Base-by-base conservation (phyloP, 108 stramenopile genomes). In the Pseudonitzschia pungens region DNA sequence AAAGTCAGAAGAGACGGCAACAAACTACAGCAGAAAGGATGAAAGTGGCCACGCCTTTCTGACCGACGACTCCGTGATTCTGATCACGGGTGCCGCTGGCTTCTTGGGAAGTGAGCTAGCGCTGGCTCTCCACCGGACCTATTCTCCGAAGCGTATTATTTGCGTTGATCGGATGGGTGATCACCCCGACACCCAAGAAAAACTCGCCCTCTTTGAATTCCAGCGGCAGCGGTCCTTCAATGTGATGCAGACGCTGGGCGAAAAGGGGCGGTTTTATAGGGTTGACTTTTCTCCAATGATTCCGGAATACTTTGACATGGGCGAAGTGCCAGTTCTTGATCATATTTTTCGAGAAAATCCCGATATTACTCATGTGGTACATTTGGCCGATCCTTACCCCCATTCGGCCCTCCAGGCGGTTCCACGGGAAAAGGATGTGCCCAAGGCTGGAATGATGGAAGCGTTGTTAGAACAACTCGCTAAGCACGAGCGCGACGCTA, bases 71-170 rank as follows among this genome's bases (percentile, higher is more conserved):
- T 89, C 88, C 11, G 92, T 94, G 24, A 85, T 94, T 4, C 69
- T 94, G 45, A 86, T 94, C 69, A 90, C 87, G 12, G 93, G 93
- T 8, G 91, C 89, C 26, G 93, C 91, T 20, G 89, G 91, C 56
- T 92, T 90, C 74, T 53, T 94, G 65, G 93, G 93, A 36, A 86
- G 84, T 22, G 88, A 91, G 75, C 58, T 94, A 2, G 89, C 89
- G 10, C 72, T 94, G 70, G 90, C 92, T 26, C 76, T 94, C 42
- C 77, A 83, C 45, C 87, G 90, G 20, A 89, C 87, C 41, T 94
- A 94, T 76, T 50, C 69, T 32, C 82, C 86, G 2, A 78, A 80
- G 21, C 78, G 81, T 28, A 60, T 94, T 8, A 72, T 94, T 41
- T 71, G 84, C 29, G 85, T 94, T 15, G 92, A 94, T 70, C 72